These are phyloP conservation scores for Iberis pinnata DNA, from an alignment of 345 rosid genomes.

Conservation along the genomic window DNA sequence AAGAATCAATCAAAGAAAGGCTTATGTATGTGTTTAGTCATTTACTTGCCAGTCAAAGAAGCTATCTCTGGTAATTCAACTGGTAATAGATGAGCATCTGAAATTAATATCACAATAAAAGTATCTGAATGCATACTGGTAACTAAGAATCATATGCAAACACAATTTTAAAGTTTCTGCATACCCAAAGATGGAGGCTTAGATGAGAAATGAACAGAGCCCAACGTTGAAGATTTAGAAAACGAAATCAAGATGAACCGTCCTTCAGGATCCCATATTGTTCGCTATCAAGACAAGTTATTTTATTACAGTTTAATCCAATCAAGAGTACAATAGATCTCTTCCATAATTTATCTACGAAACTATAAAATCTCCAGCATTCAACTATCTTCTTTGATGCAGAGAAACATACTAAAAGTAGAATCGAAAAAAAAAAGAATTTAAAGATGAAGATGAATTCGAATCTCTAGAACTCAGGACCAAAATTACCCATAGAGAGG, in stretches of 20 bases:
- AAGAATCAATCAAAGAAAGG: not conserved
- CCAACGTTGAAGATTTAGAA: constrained; percentile 67
- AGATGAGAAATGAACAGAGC: constrained; percentile 83
- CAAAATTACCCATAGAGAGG: no score
- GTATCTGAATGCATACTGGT: constrained; percentile 8
- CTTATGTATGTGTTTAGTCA: not conserved
- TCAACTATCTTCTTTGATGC: no score
- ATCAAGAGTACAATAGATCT: no score
- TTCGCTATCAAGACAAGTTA: constrained; percentile 47
- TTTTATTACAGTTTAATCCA: constrained; percentile 8
- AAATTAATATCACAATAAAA: constrained; percentile 24
- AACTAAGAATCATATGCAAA: no score
- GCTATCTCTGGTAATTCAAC: constrained; percentile 71
- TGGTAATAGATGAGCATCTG: constrained; percentile 91
- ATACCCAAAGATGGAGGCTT: constrained; percentile 95
- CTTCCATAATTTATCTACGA: no score
- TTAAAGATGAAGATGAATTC: no score
- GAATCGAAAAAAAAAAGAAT: no score
- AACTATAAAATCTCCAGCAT: no score
- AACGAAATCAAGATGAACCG: constrained; percentile 67
- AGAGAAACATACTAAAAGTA: no score
- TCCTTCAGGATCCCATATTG: constrained; percentile 94
- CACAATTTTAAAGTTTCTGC: constrained; percentile 11
- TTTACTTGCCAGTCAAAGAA: constrained; percentile 61
- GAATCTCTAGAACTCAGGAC: no score